Conservation (phyloP, 352 stramenopile genomes). For the Pythium periplocum region DNA sequence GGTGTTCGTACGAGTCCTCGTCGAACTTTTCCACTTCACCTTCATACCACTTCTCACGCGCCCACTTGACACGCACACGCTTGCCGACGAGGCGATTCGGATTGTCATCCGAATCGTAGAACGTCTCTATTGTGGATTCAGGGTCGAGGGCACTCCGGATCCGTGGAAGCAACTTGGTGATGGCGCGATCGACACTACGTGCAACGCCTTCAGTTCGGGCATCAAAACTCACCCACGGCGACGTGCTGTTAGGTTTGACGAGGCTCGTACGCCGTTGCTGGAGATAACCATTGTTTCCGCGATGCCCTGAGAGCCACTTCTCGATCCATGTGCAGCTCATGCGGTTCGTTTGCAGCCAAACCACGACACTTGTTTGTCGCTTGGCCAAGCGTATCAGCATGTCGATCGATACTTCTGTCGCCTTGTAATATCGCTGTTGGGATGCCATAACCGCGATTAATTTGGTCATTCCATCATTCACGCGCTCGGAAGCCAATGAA, state of each 20-base stretch:
- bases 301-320: slow-evolving; percentile 73
- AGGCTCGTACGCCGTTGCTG: slow-evolving; percentile 75
- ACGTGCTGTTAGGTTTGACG: slow-evolving; percentile 83
- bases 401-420: slow-evolving; percentile 79
- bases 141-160: slow-evolving; percentile 18
- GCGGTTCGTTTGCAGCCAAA: slow-evolving; percentile 65
- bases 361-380: slow-evolving; percentile 50
- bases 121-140: slow-evolving; percentile 45
- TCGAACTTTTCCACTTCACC: slow-evolving; percentile 74
- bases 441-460: slow-evolving; percentile 76
- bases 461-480: slow-evolving; percentile 66
- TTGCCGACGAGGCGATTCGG: slow-evolving; percentile 76
- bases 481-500: slow-evolving; percentile 48
- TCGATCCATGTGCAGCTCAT: slow-evolving; percentile 75
- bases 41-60: slow-evolving; percentile 88
- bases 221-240: slow-evolving; percentile 48
- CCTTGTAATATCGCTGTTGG: slow-evolving; percentile 84
- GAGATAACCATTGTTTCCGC: slow-evolving; percentile 53
- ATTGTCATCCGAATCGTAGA: slow-evolving; percentile 89
- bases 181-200: slow-evolving; percentile 17
- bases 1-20: slow-evolving; percentile 74
- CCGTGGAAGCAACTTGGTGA: slow-evolving; percentile 21
- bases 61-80: slow-evolving; percentile 84
- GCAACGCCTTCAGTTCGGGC: slow-evolving; percentile 17
- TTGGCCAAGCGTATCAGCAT: slow-evolving; percentile 83